phyloP scores from a whole-genome alignment of 306 rosid genomes.

The Quillaja saponaria region DNA sequence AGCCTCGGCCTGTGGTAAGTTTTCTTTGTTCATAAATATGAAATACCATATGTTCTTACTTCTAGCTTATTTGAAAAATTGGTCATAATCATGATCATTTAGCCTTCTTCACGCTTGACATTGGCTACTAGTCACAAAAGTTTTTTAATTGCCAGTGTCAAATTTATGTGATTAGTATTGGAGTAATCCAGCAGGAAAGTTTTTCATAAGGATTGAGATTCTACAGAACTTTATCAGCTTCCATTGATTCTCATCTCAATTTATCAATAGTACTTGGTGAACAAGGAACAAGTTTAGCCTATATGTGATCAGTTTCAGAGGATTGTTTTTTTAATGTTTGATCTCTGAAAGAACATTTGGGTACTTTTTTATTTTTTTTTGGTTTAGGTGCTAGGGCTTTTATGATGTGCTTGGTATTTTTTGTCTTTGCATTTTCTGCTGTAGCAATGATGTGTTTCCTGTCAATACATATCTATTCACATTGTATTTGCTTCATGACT shows the following conservation, averaged over 20 bases:
- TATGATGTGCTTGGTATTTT: no score
- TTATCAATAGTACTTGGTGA: neutral
- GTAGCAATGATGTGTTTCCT: neutral
- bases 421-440: neutral
- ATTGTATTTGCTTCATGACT: slow-evolving; percentile 12
- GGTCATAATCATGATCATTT: slow-evolving; percentile 16
- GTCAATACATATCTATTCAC: neutral
- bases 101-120: slow-evolving; percentile 9
- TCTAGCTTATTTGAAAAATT: neutral
- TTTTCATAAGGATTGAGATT: slow-evolving; percentile 24
- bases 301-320: no score
- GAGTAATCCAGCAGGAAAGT: slow-evolving; percentile 7
- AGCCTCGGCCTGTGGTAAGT: slow-evolving; percentile 50
- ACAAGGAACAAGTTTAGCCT: neutral
- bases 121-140: slow-evolving; percentile 13
- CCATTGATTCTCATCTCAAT: no score
- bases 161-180: slow-evolving; percentile 9
- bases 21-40: neutral
- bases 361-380: neutral
- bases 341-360: neutral
- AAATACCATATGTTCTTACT: slow-evolving; percentile 3
- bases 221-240: no score
- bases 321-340: no score
- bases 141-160: slow-evolving; percentile 7
- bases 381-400: neutral